Evolutionary conservation across 805 yeast species (phyloP), one percentile per base, ranked within the genome.

Genomic region (Priceomyces melissophilus): DNA sequence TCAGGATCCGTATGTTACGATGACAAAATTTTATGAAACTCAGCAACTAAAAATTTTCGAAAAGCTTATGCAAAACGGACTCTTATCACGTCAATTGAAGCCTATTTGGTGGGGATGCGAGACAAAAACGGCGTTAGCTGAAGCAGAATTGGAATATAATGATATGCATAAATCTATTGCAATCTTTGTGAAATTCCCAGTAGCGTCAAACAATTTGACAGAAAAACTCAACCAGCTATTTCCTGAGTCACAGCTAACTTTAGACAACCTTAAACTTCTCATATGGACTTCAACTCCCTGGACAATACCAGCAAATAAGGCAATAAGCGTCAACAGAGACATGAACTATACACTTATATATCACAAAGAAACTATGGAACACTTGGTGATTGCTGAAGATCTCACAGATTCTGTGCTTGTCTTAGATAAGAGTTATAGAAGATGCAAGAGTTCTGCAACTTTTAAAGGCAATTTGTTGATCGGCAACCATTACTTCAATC

Each of bases 241-340:
- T 20, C 25, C 25, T 20, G 25, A 20, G 8, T 20, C 25, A 20
- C 25, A 20, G 25, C 25, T 20, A 20, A 20, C 25, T 20, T 20
- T 8, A 4, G 36, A 30, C 2, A 42, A 50, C 12, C 44, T 60
- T 13, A 42, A 49, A n/a, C 43, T 61, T 2, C 53, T 86, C 45
- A 87, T 93, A 42, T 93, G 99, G 99, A 93, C 99, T 0, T 90
- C 96, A 1, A 93, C 99, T 1, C 97, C 99, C 0, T 93, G 99
- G 99, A 93, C 99, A 0, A 70, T 93, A 26, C 86, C 87, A 3
- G 82, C 96, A 0, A 93, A 93, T 56, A 73, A 75, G 46, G 97
- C 97, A 0, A 79, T 93, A 32, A 82, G 93, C 34, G 73, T 84
- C 32, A 80, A 87, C 53, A 62, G 76, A 20, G 62, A 71, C 1